These are phyloP conservation scores for Tylopilus sp. DNA, from an alignment of 768 basidiomycete genomes.

Conservation along the genomic window DNA sequence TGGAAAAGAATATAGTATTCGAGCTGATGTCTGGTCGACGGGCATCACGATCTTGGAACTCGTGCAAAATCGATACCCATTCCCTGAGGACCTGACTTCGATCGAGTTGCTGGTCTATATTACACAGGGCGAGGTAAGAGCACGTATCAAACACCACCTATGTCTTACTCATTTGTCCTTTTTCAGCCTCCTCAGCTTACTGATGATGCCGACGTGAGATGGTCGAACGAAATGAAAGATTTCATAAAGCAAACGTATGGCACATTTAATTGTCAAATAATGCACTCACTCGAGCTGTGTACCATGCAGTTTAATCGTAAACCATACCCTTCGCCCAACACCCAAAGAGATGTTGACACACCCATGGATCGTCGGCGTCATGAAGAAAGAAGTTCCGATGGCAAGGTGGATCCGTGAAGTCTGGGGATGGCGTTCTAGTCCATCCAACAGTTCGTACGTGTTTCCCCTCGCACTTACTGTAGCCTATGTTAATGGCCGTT, in stretches of 20 bases:
- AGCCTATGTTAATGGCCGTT: background rate
- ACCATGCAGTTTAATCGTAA: constrained; percentile 60
- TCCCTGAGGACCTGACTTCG: constrained; percentile 86
- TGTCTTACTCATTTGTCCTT: constrained; percentile 14
- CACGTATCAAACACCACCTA: background rate
- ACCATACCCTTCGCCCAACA: constrained; percentile 65
- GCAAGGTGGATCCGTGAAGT: constrained; percentile 83
- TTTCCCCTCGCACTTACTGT: background rate
- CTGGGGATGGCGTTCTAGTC: constrained; percentile 67
- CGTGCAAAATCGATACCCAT: constrained; percentile 92
- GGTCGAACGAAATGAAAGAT: constrained; percentile 86
- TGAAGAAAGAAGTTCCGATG: constrained; percentile 86
- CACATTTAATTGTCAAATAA: background rate
- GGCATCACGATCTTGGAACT: constrained; percentile 94
- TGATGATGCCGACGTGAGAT: constrained; percentile 62
- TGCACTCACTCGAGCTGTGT: background rate
- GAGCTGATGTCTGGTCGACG: constrained; percentile 97
- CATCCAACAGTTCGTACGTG: constrained; percentile 26
- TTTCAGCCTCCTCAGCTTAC: constrained; percentile 75
- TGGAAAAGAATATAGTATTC: constrained; percentile 88
- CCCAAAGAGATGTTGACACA: constrained; percentile 82
- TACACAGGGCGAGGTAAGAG: constrained; percentile 67
- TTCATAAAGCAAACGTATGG: constrained; percentile 83
- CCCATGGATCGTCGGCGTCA: constrained; percentile 74
- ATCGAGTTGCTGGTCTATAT: constrained; percentile 94